A percentile compares a stretch with the other conserved stretches of the same genome.
These are phyloP conservation scores for Wickerhamomyces ciferrii DNA, from an alignment of 805 yeast species.

Conservation along the genomic window DNA sequence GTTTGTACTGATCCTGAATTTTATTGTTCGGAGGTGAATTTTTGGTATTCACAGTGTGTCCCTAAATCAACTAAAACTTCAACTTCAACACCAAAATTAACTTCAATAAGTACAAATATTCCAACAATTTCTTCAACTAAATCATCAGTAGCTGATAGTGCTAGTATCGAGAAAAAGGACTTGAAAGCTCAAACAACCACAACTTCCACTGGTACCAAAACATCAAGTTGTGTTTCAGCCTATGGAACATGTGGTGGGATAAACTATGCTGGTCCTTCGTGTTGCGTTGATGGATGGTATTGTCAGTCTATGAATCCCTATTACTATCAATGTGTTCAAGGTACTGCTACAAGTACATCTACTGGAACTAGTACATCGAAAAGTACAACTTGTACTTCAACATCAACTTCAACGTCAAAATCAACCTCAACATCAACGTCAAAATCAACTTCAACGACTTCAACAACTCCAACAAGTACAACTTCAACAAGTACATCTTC, in stretches of 20 bases:
- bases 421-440: background rate
- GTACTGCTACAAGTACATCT: background rate
- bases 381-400: background rate
- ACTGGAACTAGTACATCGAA: background rate
- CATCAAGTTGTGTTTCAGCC: background rate
- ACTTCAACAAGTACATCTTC: too few relatives aligned
- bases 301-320: slow-evolving; percentile 1
- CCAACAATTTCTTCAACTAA: background rate
- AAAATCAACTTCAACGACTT: background rate
- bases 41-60: background rate
- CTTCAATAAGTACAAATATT: background rate
- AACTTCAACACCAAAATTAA: background rate
- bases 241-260: slow-evolving; percentile 2
- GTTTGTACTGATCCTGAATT: background rate
- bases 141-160: background rate
- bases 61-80: background rate
- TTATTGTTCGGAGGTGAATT: background rate
- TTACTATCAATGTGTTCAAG: slow-evolving; percentile 4
- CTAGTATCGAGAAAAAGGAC: too few relatives aligned
- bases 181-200: background rate
- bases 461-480: too few relatives aligned
- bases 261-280: background rate
- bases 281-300: background rate
- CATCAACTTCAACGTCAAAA: background rate
- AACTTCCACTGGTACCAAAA: background rate